Evolutionary conservation across 441 rosid genomes (phyloP), one percentile per base, ranked within the genome.

Genomic region (Populus trichocarpa): DNA sequence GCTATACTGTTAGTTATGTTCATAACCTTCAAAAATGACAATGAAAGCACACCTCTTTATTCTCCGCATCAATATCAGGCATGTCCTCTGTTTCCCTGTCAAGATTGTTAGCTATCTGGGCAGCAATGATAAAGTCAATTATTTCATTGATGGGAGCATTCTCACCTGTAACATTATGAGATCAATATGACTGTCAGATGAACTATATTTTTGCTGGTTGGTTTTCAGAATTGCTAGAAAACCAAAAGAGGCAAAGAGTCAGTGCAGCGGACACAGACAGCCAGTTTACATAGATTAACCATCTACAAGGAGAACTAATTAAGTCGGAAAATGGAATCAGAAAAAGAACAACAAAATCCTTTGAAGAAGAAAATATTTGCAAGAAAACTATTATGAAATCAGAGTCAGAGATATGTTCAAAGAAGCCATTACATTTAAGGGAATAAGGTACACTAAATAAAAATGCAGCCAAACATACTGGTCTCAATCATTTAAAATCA

Each of bases 71-170:
- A 70, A 50, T 77, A 81, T 81, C 70, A 70, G 74, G 76, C 78
- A 81, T 78, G 32, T 79, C 84, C 66, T 81, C 86, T 16, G 81
- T 69, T 75, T 86, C 92, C 33, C 87, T 85, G n/a, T 83, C 89
- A 79, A 80, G 83, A 75, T 87, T 83, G 83, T 85, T 85, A 33
- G 96, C 93, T 85, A 90, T 85, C 71, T 93, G 98, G 78, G 96
- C 89, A 88, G 99, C 98, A 75, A 80, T 75, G 65, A 96, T 93
- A 84, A 90, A 94, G 83, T 96, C 99, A 72, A 94, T 96, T 77
- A 96, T 79, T 84, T 90, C 97, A 81, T 86, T 85, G 71, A 94
- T 66, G 23, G 89, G 85, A 25, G 91, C 88, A 75, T 87, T 79
- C 76, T 83, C 78, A 80, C 96, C 98, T 96, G 68, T 73, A 67